phyloP scores from a whole-genome alignment of 495 filamentous ascomycete species.

The Cercophora newfieldiana region DNA sequence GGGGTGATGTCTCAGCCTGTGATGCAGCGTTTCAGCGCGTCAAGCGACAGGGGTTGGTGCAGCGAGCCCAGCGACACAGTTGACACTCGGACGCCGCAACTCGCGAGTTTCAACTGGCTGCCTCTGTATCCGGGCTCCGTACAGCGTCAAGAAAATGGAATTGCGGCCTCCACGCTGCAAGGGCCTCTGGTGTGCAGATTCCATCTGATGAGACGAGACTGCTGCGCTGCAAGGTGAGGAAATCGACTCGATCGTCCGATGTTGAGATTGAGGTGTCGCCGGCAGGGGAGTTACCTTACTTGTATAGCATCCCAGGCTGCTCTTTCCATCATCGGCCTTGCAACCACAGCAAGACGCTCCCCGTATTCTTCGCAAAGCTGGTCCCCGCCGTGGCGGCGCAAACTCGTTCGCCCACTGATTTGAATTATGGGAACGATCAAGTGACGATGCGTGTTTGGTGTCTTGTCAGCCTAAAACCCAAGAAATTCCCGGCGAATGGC shows the following conservation, averaged over 20 bases:
- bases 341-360: background rate
- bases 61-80: background rate
- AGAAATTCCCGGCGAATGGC: background rate
- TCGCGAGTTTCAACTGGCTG: conserved; percentile 7
- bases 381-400: background rate
- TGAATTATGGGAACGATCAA: background rate
- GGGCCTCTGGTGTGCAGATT: background rate
- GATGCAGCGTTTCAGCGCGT: conserved; percentile 28
- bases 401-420: background rate
- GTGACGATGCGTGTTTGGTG: background rate
- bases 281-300: too few relatives aligned
- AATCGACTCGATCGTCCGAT: background rate
- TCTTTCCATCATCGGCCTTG: too few relatives aligned
- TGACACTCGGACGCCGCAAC: conserved; percentile 14
- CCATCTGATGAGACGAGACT: background rate
- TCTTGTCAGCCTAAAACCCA: background rate
- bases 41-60: conserved; percentile 9
- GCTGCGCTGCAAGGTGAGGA: background rate
- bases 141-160: background rate
- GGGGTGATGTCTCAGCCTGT: conserved; percentile 30
- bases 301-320: background rate
- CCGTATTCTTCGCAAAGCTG: background rate
- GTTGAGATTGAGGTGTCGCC: too few relatives aligned
- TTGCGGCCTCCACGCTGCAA: background rate
- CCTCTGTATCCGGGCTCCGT: conserved; percentile 1